Percentiles rank a stretch among this genome's conserved stretches.
Evolutionary conservation across 2,329 filamentous ascomycete species (phyloP).

Genomic region (Beauveria varroae): DNA sequence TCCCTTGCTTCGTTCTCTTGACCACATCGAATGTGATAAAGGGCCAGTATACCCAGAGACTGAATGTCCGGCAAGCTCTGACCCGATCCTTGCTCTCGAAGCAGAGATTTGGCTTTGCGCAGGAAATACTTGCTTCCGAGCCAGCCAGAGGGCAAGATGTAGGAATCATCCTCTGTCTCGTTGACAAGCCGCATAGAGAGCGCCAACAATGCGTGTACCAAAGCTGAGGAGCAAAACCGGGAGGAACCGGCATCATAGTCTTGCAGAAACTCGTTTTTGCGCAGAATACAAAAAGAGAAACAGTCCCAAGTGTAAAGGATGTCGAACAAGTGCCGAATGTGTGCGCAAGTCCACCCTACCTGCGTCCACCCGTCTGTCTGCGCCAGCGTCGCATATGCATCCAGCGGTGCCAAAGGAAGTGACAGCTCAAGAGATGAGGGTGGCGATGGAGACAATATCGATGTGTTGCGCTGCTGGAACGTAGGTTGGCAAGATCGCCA

Average conservation of each 20-base stretch:
- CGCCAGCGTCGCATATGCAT: neutral
- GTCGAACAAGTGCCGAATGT: slow-evolving; percentile 10
- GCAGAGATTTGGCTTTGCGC: neutral
- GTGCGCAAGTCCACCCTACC: slow-evolving; percentile 8
- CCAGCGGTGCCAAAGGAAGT: neutral
- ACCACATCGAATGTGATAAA: slow-evolving; percentile 10
- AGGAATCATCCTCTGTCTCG: neutral
- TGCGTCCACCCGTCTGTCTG: neutral
- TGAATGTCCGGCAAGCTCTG: too few species aligned
- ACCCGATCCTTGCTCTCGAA: neutral
- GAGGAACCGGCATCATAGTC: neutral
- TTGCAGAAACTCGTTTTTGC: slow-evolving; percentile 22
- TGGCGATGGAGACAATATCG: neutral
- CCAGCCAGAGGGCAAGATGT: neutral
- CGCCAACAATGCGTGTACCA: slow-evolving; percentile 12
- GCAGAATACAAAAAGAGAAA: slow-evolving; percentile 14
- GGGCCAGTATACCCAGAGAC: neutral
- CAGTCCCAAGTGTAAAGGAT: slow-evolving; percentile 10
- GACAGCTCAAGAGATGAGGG: neutral
- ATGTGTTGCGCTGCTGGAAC: neutral
- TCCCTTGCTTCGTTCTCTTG: slow-evolving; percentile 4
- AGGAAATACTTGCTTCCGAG: slow-evolving; percentile 10
- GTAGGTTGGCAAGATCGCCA: slow-evolving; percentile 3
- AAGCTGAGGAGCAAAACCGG: slow-evolving; percentile 12
- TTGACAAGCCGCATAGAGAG: slow-evolving; percentile 1